Conservation (phyloP, 768 basidiomycete genomes). For the Suillus ampliporus region DNA sequence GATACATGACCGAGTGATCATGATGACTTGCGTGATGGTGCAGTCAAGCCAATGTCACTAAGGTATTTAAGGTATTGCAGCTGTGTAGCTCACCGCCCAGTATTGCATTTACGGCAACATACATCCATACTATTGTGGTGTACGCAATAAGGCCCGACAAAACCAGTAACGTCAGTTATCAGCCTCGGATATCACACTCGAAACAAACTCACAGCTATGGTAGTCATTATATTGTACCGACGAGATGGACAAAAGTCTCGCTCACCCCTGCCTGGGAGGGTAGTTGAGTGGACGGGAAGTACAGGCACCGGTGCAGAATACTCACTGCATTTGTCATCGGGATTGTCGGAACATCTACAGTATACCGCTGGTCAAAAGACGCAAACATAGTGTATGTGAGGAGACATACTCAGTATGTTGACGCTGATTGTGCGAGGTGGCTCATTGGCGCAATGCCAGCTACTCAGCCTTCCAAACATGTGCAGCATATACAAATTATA, state of each 20-base stretch:
- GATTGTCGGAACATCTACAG: not conserved
- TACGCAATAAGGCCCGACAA: not conserved
- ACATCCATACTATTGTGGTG: not conserved
- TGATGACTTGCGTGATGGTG: too few relatives aligned
- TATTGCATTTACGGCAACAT: not conserved
- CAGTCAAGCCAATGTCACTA: not conserved
- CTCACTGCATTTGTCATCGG: not conserved
- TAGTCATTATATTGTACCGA: too few relatives aligned
- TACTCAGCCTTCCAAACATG: not conserved
- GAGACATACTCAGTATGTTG: not conserved
- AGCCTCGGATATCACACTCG: not conserved
- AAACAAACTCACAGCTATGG: not conserved
- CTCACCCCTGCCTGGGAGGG: not conserved
- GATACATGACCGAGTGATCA: too few relatives aligned
- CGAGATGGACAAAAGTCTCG: not conserved
- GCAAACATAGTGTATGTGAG: not conserved
- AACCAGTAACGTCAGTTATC: not conserved
- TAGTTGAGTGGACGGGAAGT: not conserved
- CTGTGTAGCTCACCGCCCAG: not conserved
- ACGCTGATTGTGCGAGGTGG: not conserved
- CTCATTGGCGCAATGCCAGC: not conserved
- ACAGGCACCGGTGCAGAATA: not conserved
- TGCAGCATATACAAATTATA: not conserved
- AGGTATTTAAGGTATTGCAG: not conserved
- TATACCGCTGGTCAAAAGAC: not conserved